Evolutionary conservation across 2,329 filamentous ascomycete species (phyloP).

Genomic region (Dothideomycetidae sp.): DNA sequence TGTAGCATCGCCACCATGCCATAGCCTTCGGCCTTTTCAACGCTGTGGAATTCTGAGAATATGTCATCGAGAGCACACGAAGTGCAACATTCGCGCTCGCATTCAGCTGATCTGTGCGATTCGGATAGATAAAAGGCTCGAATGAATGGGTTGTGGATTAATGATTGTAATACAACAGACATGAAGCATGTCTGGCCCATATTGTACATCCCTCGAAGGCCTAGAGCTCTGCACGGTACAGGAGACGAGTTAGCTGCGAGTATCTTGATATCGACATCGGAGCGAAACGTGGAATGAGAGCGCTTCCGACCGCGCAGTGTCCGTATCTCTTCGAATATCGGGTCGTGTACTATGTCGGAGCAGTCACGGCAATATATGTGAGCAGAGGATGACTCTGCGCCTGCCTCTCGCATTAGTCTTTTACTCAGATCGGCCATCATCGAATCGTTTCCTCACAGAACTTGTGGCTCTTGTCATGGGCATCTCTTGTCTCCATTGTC

Average conservation of each 20-base stretch:
- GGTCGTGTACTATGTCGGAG: slow-evolving; percentile 70
- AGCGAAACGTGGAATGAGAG: slow-evolving; percentile 39
- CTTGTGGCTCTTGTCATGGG: slow-evolving; percentile 58
- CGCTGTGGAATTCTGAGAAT: slow-evolving; percentile 49
- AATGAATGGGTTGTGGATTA: slow-evolving; percentile 85
- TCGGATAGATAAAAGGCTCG: slow-evolving; percentile 86
- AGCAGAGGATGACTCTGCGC: slow-evolving; percentile 63
- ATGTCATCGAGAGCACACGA: slow-evolving; percentile 48
- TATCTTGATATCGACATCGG: slow-evolving; percentile 56
- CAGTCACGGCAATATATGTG: slow-evolving; percentile 69
- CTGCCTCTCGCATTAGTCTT: slow-evolving; percentile 29
- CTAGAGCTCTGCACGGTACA: slow-evolving; percentile 72
- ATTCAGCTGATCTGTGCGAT: slow-evolving; percentile 68
- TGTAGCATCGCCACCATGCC: slow-evolving; percentile 80
- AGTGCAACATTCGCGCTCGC: slow-evolving; percentile 43
- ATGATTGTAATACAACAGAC: slow-evolving; percentile 84
- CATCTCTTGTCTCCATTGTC: slow-evolving; percentile 48
- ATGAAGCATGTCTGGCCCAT: slow-evolving; percentile 98
- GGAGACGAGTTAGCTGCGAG: slow-evolving; percentile 65
- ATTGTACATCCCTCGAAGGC: slow-evolving; percentile 86
- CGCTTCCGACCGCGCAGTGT: slow-evolving; percentile 59
- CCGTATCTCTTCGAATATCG: slow-evolving; percentile 61
- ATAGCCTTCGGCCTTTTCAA: slow-evolving; percentile 75
- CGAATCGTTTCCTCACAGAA: slow-evolving; percentile 44
- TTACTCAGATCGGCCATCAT: neutral